A percentile compares a stretch with the other conserved stretches of the same genome.
These are phyloP conservation scores for Lactarius trivialis DNA, from an alignment of 768 basidiomycete genomes.

Conservation along the genomic window DNA sequence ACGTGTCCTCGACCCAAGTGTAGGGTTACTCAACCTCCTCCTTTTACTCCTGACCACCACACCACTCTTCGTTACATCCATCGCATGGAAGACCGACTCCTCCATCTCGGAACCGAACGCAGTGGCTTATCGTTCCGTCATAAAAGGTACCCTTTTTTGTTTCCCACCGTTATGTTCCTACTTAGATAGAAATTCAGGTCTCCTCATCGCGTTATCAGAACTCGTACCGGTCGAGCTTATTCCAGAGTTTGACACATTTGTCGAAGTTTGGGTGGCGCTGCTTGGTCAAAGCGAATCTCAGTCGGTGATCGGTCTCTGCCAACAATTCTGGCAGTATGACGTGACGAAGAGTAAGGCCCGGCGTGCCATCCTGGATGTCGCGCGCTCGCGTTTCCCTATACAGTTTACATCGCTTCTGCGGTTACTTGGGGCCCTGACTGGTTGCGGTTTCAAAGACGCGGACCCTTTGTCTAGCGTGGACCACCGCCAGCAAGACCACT, in stretches of 20 bases:
- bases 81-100: constrained; percentile 64
- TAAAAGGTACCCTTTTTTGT: constrained; percentile 57
- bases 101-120: constrained; percentile 70
- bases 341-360: constrained; percentile 62
- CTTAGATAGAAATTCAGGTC: constrained; percentile 41
- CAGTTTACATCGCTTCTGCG: constrained; percentile 63
- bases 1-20: constrained; percentile 50
- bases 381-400: constrained; percentile 77
- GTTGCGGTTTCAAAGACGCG: constrained; percentile 68
- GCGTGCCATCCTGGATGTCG: constrained; percentile 76
- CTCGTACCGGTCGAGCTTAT: constrained; percentile 71
- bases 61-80: constrained; percentile 68
- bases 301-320: constrained; percentile 62
- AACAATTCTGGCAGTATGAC: constrained; percentile 79
- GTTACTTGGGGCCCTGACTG: constrained; percentile 72
- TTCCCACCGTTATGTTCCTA: not conserved
- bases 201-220: constrained; percentile 69
- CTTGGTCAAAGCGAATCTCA: constrained; percentile 66
- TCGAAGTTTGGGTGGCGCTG: constrained; percentile 73
- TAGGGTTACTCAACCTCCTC: constrained; percentile 54
- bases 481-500: constrained; percentile 36
- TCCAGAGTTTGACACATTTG: constrained; percentile 61
- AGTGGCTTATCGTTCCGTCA: constrained; percentile 69
- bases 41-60: constrained; percentile 56
- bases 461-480: constrained; percentile 56